Base-by-base conservation (phyloP, 1,284 basidiomycete genomes). In the Irpex sp. region DNA sequence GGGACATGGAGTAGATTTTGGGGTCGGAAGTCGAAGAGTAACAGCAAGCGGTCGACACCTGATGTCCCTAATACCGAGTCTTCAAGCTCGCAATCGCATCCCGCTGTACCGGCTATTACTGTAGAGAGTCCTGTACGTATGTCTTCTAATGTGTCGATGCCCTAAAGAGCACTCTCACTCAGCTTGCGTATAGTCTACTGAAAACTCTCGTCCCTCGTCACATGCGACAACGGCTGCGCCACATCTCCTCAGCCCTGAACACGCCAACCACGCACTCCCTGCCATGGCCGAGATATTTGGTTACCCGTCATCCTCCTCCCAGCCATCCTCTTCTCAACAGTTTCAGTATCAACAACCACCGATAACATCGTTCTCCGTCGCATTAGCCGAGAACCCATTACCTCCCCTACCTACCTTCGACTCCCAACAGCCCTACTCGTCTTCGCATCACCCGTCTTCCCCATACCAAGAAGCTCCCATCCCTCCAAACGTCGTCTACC, bases 241-340 rank as follows among this genome's bases (percentile, higher is more conserved):
- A 56, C 65, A 67, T 34, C 59, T 68, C 13, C 63, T 68, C 38
- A 68, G 66, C 57, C 66, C 66, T 11, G 66, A 68, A 44, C 59
- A 62, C 54, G 64, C 66, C 8, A 54, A 62, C 55, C 21, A 21
- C 26, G 52, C 60, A 11, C 64, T 68, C 8, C 65, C 66, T 47
- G 13, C 57, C 17, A 48, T 62, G 37, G 21, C 48, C n/a, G 48
- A 62, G 19, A 56, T 63, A 17, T 58, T 62, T 21, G 51, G 51
- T 47, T 47, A 55, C 36, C 61, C 49, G 21, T 37, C 36, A 19
- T 17, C 38, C 19, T 9, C 21, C 21, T 19, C 34, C n/a, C 15
- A 37, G 34, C 36, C 21, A 37, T 11, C 26, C 11, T 26, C n/a
- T 21, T n/a, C 44, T 40, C 58, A 36, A 40, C 21, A n/a, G 15